Base-by-base conservation (phyloP, 805 yeast species). In the Ogataea minuta region DNA sequence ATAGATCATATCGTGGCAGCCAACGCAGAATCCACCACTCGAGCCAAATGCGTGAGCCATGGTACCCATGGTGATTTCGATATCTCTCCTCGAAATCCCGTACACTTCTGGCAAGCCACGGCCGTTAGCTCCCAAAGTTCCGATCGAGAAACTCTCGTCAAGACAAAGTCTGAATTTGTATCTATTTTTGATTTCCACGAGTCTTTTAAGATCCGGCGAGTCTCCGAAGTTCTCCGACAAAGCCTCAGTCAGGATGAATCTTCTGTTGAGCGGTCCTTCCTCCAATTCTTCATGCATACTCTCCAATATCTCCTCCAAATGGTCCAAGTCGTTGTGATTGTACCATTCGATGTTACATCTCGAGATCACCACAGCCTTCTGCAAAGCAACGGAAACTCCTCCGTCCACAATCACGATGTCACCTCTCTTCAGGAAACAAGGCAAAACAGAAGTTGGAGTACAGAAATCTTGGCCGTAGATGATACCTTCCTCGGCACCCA, bases 361-460 rank as follows among this genome's bases (percentile, higher is more conserved):
- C 33, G 95, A 81, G 41, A 93, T 77, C 51, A 81, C 74, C 46
- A 88, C 73, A 5, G 96, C 98, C 59, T 89, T 91, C 67, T 91
- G 97, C 42, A 89, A 67, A 5, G 91, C 76, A 41, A 91, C 59
- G 49, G 76, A 78, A 25, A 82, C 80, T 21, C 84, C 84, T 36
- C 83, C 74, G 64, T 93, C 99, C 16, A 87, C 96, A 38, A 93
- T 80, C 46, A 89, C 80, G 46, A 86, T 73, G 62, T 93, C 99
- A 49, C 98, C 98, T 64, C 99, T 81, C 61, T 93, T 93, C 50
- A 91, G 73, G 62, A 93, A 93, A 34, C 96, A 89, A 6, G 98
- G 95, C 39, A 93, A 70, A 9, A 91, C 95, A 10, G 95, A 84
- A 9, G 90, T 77, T 9, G 91, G 79, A 28, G 96, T 84, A 49